These are phyloP conservation scores for Rhododendron kiyosumense DNA, from an alignment of 148 eudicot genomes.

Conservation along the genomic window DNA sequence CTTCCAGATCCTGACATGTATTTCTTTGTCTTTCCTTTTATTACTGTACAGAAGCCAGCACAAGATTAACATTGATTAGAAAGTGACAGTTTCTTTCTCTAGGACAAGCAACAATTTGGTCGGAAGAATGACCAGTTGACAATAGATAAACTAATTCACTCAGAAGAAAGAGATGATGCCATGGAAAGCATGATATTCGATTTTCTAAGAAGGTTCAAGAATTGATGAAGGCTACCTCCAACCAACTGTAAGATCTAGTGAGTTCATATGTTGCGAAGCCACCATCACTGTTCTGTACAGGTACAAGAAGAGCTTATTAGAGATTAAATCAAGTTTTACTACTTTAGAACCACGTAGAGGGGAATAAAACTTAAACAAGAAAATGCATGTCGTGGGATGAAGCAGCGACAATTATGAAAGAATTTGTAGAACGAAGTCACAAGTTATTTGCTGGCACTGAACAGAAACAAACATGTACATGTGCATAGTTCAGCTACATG, in stretches of 20 bases:
- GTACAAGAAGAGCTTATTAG: background rate
- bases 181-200: background rate
- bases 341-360: background rate
- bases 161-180: background rate
- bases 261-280: slow-evolving; percentile 96
- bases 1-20: background rate
- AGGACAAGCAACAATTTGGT: background rate
- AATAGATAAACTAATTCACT: background rate
- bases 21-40: background rate
- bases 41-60: background rate
- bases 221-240: slow-evolving; percentile 58
- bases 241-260: slow-evolving; percentile 92
- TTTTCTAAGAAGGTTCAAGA: background rate
- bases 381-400: background rate
- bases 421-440: background rate
- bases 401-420: background rate
- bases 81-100: background rate
- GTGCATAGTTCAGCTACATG: background rate
- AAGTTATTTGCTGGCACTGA: background rate
- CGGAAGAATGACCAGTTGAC: background rate
- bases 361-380: background rate
- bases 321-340: background rate
- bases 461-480: background rate
- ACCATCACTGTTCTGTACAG: background rate
- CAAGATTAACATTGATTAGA: background rate